Conservation (phyloP, 139 green algal genomes). For the Chlorella sp. region DNA sequence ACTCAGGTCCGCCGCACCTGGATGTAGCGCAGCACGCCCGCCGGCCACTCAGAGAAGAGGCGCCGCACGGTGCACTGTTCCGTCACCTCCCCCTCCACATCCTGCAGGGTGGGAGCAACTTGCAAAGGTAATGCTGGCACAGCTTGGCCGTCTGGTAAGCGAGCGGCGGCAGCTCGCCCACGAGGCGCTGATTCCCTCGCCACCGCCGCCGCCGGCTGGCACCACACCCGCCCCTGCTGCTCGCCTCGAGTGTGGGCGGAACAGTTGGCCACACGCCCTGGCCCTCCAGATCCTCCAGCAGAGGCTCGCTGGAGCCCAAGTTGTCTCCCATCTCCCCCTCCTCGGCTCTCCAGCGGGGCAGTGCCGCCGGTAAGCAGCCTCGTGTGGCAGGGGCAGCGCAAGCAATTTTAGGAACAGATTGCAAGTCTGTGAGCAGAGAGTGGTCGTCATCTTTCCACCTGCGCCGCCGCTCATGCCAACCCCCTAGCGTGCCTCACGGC, state of each 20-base stretch:
- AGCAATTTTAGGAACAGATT: no score
- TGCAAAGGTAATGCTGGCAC: not conserved
- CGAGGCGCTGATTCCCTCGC: not conserved
- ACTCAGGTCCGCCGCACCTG: no score
- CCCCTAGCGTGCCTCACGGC: no score
- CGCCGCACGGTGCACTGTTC: conserved; percentile 10
- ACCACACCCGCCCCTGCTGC: not conserved
- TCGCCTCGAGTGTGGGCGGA: not conserved
- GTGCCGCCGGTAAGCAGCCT: not conserved
- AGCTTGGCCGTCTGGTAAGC: no score
- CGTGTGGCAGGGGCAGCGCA: no score
- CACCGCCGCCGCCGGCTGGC: no score
- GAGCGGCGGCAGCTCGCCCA: not conserved
- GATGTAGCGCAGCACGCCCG: conserved; percentile 27
- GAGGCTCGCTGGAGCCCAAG: not conserved
- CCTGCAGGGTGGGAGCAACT: not conserved
- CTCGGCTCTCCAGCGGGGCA: no score
- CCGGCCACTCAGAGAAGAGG: not conserved
- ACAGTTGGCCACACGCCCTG: not conserved
- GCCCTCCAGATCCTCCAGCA: conserved; percentile 14
- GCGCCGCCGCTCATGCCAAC: no score
- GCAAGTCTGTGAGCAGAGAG: no score
- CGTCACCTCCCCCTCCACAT: not conserved
- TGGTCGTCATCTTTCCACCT: no score
- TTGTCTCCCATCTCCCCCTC: no score